Evolutionary conservation across 2,329 filamentous ascomycete species (phyloP), one percentile per base, ranked within the genome.

Genomic region (Didymella glomerata): DNA sequence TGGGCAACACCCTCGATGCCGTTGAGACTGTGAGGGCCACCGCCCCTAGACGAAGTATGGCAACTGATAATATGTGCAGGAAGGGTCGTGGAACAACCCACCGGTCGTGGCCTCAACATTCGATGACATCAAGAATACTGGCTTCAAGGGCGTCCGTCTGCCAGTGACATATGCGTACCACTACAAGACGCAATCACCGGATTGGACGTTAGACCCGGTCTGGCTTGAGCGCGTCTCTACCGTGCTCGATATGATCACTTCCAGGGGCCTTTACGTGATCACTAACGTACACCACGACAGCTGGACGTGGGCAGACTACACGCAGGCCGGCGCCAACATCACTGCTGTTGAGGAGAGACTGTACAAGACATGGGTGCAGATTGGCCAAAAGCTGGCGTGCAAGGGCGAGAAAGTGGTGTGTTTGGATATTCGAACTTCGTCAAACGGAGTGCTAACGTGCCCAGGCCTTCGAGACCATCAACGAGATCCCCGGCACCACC

Each of bases 201-300:
- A 80, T 48, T 88, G 82, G 80, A 83, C 77, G 2, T 81, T 88
- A 20, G 80, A 87, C 61, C 68, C 81, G 0, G 73, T 73, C 0
- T 88, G 85, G 85, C 78, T 88, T 42, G 78, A 85, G 56, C 79
- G 86, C 11, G 85, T 88, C 1, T 82, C 82, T 1, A 82, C 84
- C 30, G 85, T 88, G 1, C 75, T 88, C 10, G 84, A 87, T 62
- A 81, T 84, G 80, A 80, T 85, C 7, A 80, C 83, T 0, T 73
- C 78, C 2, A 77, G 81, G 1, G 83, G 78, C 2, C 71, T 88
- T 4, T 84, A 82, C 57, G 81, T 82, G 0, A 77, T 88, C 25
- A 80, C 86, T 13, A 86, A 88, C 60, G 82, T 85, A 7, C 86
- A 88, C 61, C 85, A 88, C 57, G 85, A 88, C 64, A 84, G 81